These are phyloP conservation scores for Salix caprea DNA, from an alignment of 345 rosid species.

Conservation along the genomic window DNA sequence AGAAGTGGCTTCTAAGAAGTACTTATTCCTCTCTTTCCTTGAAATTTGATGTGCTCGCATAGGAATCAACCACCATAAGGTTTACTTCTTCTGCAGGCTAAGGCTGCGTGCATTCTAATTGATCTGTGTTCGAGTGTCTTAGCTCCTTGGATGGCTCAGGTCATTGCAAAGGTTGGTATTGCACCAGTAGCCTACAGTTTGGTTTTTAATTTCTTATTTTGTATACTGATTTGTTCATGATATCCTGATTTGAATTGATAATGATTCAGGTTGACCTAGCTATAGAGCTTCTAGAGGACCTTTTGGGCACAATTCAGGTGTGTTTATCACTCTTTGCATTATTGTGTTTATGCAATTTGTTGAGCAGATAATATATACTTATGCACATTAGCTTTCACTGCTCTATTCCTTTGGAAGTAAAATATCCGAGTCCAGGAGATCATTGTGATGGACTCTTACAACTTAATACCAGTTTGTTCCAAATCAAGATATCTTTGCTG, in stretches of 20 bases:
- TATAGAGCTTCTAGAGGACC: slow-evolving; percentile 74
- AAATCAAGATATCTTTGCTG: too few relatives aligned
- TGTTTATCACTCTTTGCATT: slow-evolving; percentile 7
- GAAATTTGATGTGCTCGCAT: background rate
- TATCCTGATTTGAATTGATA: slow-evolving; percentile 18
- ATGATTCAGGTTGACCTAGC: slow-evolving; percentile 59
- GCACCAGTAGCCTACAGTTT: background rate
- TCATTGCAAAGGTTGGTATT: slow-evolving; percentile 66
- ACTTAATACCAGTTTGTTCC: too few relatives aligned
- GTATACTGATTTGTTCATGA: background rate
- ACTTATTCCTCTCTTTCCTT: background rate
- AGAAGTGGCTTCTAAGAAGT: background rate
- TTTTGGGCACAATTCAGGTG: slow-evolving; percentile 73
- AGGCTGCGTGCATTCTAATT: slow-evolving; percentile 73
- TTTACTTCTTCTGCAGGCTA: slow-evolving; percentile 48
- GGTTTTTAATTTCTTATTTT: slow-evolving; percentile 1
- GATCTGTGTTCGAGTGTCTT: slow-evolving; percentile 70
- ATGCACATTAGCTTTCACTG: background rate
- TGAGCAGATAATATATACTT: background rate
- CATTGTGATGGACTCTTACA: background rate
- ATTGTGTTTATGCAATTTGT: background rate
- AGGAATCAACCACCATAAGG: slow-evolving; percentile 9
- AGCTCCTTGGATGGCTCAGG: slow-evolving; percentile 73
- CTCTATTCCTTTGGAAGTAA: background rate
- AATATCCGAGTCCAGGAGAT: background rate